Base-by-base conservation (phyloP, 495 filamentous ascomycete species). In the Penicillium nucicola region DNA sequence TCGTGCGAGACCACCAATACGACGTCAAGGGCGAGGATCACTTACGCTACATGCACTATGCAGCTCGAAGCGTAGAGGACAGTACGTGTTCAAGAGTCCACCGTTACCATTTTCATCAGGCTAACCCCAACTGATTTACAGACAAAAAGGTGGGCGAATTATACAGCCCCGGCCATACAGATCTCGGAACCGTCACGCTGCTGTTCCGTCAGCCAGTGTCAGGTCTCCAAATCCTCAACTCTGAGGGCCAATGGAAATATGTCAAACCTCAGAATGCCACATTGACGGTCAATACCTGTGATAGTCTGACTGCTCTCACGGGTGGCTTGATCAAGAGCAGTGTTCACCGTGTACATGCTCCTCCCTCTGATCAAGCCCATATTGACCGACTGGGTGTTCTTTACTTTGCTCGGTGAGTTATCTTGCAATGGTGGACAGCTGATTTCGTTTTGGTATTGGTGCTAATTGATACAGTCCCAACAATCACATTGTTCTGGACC, bases 31-130 rank as follows among this genome's bases (percentile, higher is more conserved):
- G 74, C 19, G 77, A 78, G 37, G 72, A 76, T 35, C 75, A 78
- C 48, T 65, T 78, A 1, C 77, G 76, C 30, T 78, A 78, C 58
- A 80, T 80, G 76, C 68, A 74, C 57, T 80, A 80, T 55, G 64
- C 63, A 11, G 66, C 71, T 0, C 76, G 76, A 2, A 67, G 52
- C 25, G 28, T 61, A 6, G 71, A 72, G 15, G 72, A 75, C 9
- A 77, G 22, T 23, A 23, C 7, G 22, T 23, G 7, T 23, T 7
- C 7, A 23, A 23, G 4, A 23, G 22, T 7, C 7, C 22, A 7
- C 7, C 22, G 22, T 23, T 7, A 23, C 22, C 1, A 23, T 23
- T 4, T 5, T 7, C 22, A 23, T 23, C 4, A 7, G 22, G 22
- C 22, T 23, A 7, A 23, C 22, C 22, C 4, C 0, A 7, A 23